Evolutionary conservation across 2,329 filamentous ascomycete genomes (phyloP), one percentile per base, ranked within the genome.

Genomic region (Ceratocystis huliohia): DNA sequence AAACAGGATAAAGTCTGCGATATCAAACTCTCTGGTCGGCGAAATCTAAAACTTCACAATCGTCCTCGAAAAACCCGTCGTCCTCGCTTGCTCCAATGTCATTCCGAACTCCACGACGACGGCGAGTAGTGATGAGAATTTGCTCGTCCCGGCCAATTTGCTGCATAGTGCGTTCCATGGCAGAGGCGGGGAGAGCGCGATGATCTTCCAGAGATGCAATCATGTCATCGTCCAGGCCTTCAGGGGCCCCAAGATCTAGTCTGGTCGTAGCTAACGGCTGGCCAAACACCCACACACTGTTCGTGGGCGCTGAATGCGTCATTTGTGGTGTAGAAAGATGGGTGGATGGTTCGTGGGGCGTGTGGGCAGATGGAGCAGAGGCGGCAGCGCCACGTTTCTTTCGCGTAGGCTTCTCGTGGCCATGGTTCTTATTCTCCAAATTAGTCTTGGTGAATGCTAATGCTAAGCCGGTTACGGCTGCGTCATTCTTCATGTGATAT

Each of bases 11-110:
- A 5, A 15, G 7, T 17, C 5, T n/a, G 13, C 20, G 25, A 22
- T 20, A 41, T 65, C 22, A 68, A 33, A 67, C 65, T 73, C 84
- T 78, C 75, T 87, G 84, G 71, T 85, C 84, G 28, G 91, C 89
- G 81, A 94, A 95, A 76, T 96, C 91, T 69, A 96, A 81, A 67
- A 96, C 88, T 74, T 96, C 91, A 71, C 89, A 94, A 73, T 95
- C 91, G 73, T 96, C 90, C 76, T 96, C 91, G 72, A 96, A 96
- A 75, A 96, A 95, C 1, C 88, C 88, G 66, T 87, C 85, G 67
- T 89, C 61, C n/a, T 65, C 64, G 20, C 41, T 46, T 28, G 22
- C 37, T 28, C 44, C 59, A 37, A 78, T 78, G 17, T 76, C 74
- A 46, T 76, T 74, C 64, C 81, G 79, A 63, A 78, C 80, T 48